Percentiles rank a stretch among this genome's conserved stretches.
These are phyloP conservation scores for Myrica gale DNA, from an alignment of 306 rosid genomes.

Conservation along the genomic window DNA sequence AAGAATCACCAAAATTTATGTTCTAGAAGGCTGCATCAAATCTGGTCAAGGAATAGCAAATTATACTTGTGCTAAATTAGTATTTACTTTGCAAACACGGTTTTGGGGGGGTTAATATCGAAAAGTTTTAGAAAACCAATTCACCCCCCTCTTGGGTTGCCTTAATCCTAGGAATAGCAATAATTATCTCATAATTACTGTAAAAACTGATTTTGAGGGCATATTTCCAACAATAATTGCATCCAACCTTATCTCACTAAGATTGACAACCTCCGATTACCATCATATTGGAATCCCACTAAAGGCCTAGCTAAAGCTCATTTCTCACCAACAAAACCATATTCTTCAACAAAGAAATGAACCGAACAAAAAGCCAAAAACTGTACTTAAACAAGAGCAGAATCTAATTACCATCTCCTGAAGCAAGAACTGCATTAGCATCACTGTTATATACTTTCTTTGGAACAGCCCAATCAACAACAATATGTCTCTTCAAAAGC, in stretches of 20 bases:
- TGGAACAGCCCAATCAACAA: slow-evolving; percentile 96
- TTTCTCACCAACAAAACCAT: neutral
- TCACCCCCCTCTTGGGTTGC: no score
- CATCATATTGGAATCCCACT: slow-evolving; percentile 3
- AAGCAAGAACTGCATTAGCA: slow-evolving; percentile 37
- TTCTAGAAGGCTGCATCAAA: no score
- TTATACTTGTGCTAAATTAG: no score
- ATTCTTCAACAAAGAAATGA: neutral
- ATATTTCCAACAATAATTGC: neutral
- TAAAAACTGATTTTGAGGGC: no score
- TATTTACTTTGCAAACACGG: no score
- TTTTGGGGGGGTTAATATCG: no score
- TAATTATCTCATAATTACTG: no score
- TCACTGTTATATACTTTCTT: slow-evolving; percentile 68
- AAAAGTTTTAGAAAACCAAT: no score
- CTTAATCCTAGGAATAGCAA: slow-evolving; percentile 24
- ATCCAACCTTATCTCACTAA: neutral
- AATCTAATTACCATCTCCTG: slow-evolving; percentile 59
- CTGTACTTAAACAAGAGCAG: neutral
- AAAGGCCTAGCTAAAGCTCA: neutral
- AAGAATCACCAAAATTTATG: no score
- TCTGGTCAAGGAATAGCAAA: no score
- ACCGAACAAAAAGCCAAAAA: neutral
- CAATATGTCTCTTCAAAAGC: slow-evolving; percentile 69
- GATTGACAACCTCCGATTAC: neutral